Evolutionary conservation across 208 protist genomes (phyloP).

Genomic region (Vickermania ingenoplastis): DNA sequence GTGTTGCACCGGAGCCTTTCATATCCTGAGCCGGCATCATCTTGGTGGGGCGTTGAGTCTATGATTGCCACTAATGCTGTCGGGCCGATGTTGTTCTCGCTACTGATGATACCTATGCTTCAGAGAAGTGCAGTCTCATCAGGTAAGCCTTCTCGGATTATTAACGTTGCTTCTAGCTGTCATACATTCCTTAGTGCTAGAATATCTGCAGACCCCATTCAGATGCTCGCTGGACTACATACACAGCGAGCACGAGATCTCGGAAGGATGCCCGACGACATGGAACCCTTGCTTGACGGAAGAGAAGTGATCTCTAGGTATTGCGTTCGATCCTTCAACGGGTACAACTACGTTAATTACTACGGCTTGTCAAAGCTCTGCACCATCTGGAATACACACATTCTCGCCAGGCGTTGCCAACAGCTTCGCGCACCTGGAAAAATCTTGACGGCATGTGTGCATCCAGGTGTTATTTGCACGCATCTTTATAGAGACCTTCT

Average conservation of each 20-base stretch:
- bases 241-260: slow-evolving; percentile 7
- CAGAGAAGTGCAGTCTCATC: slow-evolving; percentile 37
- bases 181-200: slow-evolving; percentile 63
- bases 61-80: slow-evolving; percentile 79
- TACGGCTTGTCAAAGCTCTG: slow-evolving; percentile 85
- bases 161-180: slow-evolving; percentile 80
- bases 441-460: slow-evolving; percentile 66
- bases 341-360: slow-evolving; percentile 64
- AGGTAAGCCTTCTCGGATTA: slow-evolving; percentile 61
- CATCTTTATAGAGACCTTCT: slow-evolving; percentile 80
- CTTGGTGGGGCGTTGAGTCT: slow-evolving; percentile 44
- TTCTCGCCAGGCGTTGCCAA: slow-evolving; percentile 37
- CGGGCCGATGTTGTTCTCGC: slow-evolving; percentile 65
- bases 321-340: slow-evolving; percentile 8
- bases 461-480: slow-evolving; percentile 71
- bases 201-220: slow-evolving; percentile 18
- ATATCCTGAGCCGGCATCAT: neutral
- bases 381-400: slow-evolving; percentile 69
- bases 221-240: slow-evolving; percentile 55
- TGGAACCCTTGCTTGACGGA: neutral
- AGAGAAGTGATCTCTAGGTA: slow-evolving; percentile 32
- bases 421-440: slow-evolving; percentile 11
- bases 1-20: slow-evolving; percentile 42
- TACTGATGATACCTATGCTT: slow-evolving; percentile 63
- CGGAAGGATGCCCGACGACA: neutral